Percentiles rank a stretch among this genome's conserved stretches.
Evolutionary conservation across 2,329 filamentous ascomycete genomes (phyloP).

Genomic region (Sarocladiaceae sp.): DNA sequence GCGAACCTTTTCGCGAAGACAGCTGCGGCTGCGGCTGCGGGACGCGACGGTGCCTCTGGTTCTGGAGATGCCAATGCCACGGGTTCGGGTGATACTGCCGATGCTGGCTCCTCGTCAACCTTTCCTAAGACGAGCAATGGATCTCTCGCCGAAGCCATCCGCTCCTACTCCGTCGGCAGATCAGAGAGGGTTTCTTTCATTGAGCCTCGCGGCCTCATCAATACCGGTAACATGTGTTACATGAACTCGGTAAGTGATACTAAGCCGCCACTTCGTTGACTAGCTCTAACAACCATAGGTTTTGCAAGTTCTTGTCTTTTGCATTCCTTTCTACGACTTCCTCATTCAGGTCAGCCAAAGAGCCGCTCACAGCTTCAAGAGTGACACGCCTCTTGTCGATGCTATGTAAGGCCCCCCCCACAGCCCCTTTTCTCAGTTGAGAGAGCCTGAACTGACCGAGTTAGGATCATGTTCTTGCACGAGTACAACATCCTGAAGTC

Average conservation of each 20-base stretch:
- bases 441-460: constrained; percentile 12
- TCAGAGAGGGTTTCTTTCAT: constrained; percentile 72
- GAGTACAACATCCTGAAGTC: constrained; percentile 86
- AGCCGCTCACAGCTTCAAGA: constrained; percentile 88
- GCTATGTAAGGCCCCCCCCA: constrained; percentile 69
- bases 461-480: constrained; percentile 89
- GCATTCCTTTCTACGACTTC: constrained; percentile 91
- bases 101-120: constrained; percentile 20
- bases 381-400: constrained; percentile 88
- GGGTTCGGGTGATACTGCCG: constrained; percentile 16
- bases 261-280: not conserved
- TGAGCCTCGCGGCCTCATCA: constrained; percentile 88
- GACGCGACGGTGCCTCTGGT: constrained; percentile 22
- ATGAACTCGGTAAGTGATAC: constrained; percentile 89
- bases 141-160: constrained; percentile 73
- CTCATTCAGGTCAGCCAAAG: constrained; percentile 81
- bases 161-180: constrained; percentile 63
- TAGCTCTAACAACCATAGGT: constrained; percentile 55
- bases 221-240: constrained; percentile 99
- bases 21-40: constrained; percentile 15
- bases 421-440: too few relatives aligned
- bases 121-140: constrained; percentile 43
- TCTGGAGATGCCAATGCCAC: constrained; percentile 19
- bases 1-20: constrained; percentile 34
- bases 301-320: constrained; percentile 92